These are phyloP conservation scores for Amaranthus hypochondriacus DNA, from an alignment of 148 eudicot genomes.

Conservation along the genomic window DNA sequence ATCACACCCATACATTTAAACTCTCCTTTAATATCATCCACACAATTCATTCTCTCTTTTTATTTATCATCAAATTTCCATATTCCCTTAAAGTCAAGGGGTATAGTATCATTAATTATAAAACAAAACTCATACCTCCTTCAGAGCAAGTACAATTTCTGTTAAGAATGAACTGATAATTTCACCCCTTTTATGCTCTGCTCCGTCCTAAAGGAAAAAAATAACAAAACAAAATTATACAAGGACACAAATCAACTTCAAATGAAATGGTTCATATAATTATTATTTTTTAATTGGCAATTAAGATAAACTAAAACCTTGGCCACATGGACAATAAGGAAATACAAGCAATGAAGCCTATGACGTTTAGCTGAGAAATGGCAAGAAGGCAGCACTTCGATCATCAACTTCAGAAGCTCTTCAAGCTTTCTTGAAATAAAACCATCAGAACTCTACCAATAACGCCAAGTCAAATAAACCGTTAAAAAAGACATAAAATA, in stretches of 20 bases:
- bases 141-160: constrained; percentile 85
- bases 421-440: constrained; percentile 57
- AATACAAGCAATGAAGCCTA: constrained; percentile 87
- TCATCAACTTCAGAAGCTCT: constrained; percentile 64
- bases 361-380: constrained; percentile 93
- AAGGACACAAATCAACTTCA: not conserved
- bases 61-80: too few relatives aligned
- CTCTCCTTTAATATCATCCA: too few relatives aligned
- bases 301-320: constrained; percentile 42
- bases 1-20: too few relatives aligned
- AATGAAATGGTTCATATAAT: not conserved
- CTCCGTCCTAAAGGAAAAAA: constrained; percentile 46
- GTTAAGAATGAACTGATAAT: constrained; percentile 63
- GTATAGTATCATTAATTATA: too few relatives aligned
- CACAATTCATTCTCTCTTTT: too few relatives aligned
- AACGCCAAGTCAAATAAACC: constrained; percentile 10
- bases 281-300: not conserved
- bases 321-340: constrained; percentile 56
- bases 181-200: constrained; percentile 44
- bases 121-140: constrained; percentile 56
- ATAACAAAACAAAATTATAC: not conserved
- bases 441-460: constrained; percentile 48
- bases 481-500: not conserved
- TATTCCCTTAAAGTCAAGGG: too few relatives aligned
- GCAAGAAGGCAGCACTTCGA: constrained; percentile 65